Percentiles rank a stretch among this genome's conserved stretches.
Conservation (phyloP, 2,329 filamentous ascomycete genomes). For the Dissoconium aciculare region DNA sequence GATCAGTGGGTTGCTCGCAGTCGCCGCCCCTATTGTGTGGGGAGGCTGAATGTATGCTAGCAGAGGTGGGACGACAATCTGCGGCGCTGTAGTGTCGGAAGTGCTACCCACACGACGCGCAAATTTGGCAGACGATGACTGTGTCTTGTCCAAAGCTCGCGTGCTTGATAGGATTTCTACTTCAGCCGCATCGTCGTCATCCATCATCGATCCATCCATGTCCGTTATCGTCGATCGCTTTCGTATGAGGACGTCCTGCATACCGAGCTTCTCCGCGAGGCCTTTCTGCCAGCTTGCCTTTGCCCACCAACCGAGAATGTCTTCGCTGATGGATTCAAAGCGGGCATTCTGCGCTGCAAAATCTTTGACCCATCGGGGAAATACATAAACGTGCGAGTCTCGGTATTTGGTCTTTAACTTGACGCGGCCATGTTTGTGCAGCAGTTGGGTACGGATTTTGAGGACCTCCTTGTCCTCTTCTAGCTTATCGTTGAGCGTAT, state of each 20-base stretch:
- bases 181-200: slow-evolving; percentile 14
- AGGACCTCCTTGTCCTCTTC: slow-evolving; percentile 60
- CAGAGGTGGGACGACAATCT: slow-evolving; percentile 51
- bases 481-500: slow-evolving; percentile 70
- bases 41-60: slow-evolving; percentile 65
- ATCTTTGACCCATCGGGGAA: slow-evolving; percentile 81
- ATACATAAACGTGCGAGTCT: slow-evolving; percentile 88
- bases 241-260: slow-evolving; percentile 49
- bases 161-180: slow-evolving; percentile 30
- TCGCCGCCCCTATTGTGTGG: slow-evolving; percentile 20
- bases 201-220: slow-evolving; percentile 12
- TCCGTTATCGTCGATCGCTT: slow-evolving; percentile 17
- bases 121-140: slow-evolving; percentile 26
- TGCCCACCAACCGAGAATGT: slow-evolving; percentile 88
- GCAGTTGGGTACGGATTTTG: slow-evolving; percentile 58
- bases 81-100: slow-evolving; percentile 6
- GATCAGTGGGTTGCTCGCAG: slow-evolving; percentile 48
- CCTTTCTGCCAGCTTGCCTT: slow-evolving; percentile 85
- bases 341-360: slow-evolving; percentile 65
- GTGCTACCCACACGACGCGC: slow-evolving; percentile 21
- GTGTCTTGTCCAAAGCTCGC: slow-evolving; percentile 30
- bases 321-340: slow-evolving; percentile 78
- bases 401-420: slow-evolving; percentile 72
- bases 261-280: slow-evolving; percentile 59
- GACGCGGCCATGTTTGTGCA: slow-evolving; percentile 52